Evolutionary conservation across 2,329 filamentous ascomycete genomes (phyloP).

Genomic region (Claviceps digitariae): DNA sequence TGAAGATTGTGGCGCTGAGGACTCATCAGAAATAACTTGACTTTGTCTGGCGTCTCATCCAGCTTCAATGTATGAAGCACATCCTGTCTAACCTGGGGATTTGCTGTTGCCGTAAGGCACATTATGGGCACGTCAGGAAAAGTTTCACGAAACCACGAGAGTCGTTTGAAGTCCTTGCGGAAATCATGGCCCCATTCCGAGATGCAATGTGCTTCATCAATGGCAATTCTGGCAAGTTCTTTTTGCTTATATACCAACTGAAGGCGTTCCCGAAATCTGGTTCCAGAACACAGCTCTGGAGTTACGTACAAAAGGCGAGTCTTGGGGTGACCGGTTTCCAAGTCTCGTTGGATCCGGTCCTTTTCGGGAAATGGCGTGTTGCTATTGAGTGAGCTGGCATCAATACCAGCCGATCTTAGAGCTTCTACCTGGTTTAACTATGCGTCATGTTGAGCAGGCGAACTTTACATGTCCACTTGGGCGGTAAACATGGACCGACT

Average conservation of each 20-base stretch:
- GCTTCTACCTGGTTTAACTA: slow-evolving; percentile 87
- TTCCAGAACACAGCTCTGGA: slow-evolving; percentile 70
- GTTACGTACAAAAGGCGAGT: slow-evolving; percentile 85
- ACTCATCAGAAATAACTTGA: slow-evolving; percentile 70
- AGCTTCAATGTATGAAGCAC: slow-evolving; percentile 65
- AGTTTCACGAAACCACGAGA: slow-evolving; percentile 71
- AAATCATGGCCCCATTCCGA: slow-evolving; percentile 98
- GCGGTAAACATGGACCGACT: slow-evolving; percentile 6
- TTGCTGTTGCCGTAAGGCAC: slow-evolving; percentile 86
- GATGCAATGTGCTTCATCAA: slow-evolving; percentile 94
- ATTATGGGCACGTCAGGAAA: slow-evolving; percentile 83
- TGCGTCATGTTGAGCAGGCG: background rate
- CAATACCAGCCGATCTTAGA: slow-evolving; percentile 58
- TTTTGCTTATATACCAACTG: slow-evolving; percentile 62
- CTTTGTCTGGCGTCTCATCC: slow-evolving; percentile 38
- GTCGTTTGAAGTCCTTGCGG: slow-evolving; percentile 75
- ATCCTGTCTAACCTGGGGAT: slow-evolving; percentile 65
- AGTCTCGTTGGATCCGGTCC: slow-evolving; percentile 59
- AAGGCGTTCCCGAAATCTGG: slow-evolving; percentile 64
- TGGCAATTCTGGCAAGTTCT: slow-evolving; percentile 75
- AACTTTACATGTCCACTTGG: slow-evolving; percentile 1
- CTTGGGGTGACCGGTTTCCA: slow-evolving; percentile 74
- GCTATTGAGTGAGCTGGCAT: slow-evolving; percentile 78
- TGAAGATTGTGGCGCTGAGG: slow-evolving; percentile 78
- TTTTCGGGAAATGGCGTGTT: slow-evolving; percentile 55